Conservation (phyloP, 2,329 filamentous ascomycete genomes). For the Phymatotrichopsis omnivora region DNA sequence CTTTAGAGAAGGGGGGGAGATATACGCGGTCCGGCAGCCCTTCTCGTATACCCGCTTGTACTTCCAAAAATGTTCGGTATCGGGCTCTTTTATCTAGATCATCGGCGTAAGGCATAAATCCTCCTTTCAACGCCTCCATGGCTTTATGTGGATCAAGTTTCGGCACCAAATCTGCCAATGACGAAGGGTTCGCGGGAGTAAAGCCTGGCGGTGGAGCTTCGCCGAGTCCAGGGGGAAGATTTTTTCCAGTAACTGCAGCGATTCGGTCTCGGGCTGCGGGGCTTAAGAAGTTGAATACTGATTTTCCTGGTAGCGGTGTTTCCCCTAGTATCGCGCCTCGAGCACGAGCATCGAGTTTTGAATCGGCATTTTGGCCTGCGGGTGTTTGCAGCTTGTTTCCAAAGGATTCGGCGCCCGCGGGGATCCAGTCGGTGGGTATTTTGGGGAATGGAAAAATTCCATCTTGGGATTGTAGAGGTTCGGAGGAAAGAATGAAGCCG, state of each 20-base stretch:
- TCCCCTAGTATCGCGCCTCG: conserved; percentile 76
- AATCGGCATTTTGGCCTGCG: neutral
- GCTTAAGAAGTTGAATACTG: conserved; percentile 87
- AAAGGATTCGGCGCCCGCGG: neutral
- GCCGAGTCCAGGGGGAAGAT: conserved; percentile 67
- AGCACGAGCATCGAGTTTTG: conserved; percentile 58
- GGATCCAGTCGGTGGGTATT: conserved; percentile 60
- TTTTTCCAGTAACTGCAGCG: conserved; percentile 58
- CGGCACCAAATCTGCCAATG: conserved; percentile 40
- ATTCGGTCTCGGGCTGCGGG: conserved; percentile 67
- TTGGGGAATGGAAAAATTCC: conserved; percentile 51
- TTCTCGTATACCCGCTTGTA: conserved; percentile 54
- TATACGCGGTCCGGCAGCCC: conserved; percentile 47
- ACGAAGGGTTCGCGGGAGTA: conserved; percentile 40
- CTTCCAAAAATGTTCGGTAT: conserved; percentile 72
- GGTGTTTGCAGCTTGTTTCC: neutral
- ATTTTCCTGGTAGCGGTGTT: conserved; percentile 73
- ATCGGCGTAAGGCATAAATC: conserved; percentile 75
- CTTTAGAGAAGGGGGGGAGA: neutral
- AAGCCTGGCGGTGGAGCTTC: conserved; percentile 59
- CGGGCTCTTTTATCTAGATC: conserved; percentile 68
- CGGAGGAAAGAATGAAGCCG: conserved; percentile 62
- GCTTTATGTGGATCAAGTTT: conserved; percentile 38
- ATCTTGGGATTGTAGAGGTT: conserved; percentile 35
- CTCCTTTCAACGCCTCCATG: conserved; percentile 42